Base-by-base conservation (phyloP, 495 filamentous ascomycete genomes). In the Trichoderma erinaceum region DNA sequence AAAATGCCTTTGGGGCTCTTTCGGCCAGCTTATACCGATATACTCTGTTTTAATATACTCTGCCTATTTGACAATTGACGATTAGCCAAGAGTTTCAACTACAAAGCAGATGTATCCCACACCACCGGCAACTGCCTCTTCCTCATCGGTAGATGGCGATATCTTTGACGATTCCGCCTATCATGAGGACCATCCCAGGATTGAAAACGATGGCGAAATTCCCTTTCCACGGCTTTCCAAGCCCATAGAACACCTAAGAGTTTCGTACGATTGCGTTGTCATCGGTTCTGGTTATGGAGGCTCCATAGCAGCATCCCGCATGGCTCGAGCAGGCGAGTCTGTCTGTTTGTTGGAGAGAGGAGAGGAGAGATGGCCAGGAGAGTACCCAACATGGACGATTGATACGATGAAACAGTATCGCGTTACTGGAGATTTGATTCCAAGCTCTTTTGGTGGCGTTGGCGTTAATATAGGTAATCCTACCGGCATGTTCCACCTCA, bases 401-500 rank as follows among this genome's bases (percentile, higher is more conserved):
- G 80, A 83, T 58, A 79, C 79, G 2, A 15, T 80, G 18, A 73
- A 70, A 6, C 78, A 87, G 65, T 48, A 89, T 32, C 86, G 86
- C 44, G 75, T 83, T 52, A 86, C 86, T n/a, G 87, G 88, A 18
- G 78, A 81, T 25, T 74, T 83, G 15, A 75, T 80, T 7, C 82
- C 83, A 7, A 71, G 73, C 0, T 73, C 73, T 66, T 21, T 81
- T 8, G 73, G 74, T 41, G 80, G 77, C 48, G 75, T 75, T 67
- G 66, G 72, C 56, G 80, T 84, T 8, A 75, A 83, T 38, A 74
- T 73, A 0, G 84, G 83, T 0, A 79, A 87, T 65, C 83, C 84
- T 25, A 89, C 86, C 0, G 84, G 84, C 41, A 78, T 90, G 70
- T 90, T 85, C 72, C 87, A 89, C 73, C 70, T 90, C 48, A 79